Conservation (phyloP, 306 rosid species). For the Acacia melanoxylon region DNA sequence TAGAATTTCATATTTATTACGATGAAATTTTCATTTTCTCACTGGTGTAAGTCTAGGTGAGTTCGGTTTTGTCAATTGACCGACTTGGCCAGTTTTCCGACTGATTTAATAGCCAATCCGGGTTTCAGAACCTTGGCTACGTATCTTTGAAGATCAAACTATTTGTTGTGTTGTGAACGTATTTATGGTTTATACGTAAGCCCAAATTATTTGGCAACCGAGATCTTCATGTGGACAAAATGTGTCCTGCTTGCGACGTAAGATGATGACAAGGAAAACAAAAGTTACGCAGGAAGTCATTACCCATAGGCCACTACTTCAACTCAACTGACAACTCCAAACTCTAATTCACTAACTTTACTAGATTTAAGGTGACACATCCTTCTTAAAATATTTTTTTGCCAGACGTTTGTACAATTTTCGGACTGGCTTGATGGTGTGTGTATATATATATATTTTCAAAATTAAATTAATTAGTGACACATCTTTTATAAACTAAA, state of each 20-base stretch:
- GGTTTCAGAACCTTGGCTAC: not conserved
- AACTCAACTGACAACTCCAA: not conserved
- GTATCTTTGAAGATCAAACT: too few relatives aligned
- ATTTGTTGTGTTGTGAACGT: not conserved
- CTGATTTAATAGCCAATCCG: rapidly evolving
- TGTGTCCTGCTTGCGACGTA: not conserved
- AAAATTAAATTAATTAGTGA: not conserved
- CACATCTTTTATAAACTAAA: not conserved
- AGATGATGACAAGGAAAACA: not conserved
- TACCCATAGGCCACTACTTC: not conserved
- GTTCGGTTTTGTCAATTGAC: too few relatives aligned
- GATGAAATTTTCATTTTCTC: too few relatives aligned
- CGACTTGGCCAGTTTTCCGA: too few relatives aligned
- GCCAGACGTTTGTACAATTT: not conserved
- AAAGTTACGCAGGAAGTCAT: too few relatives aligned
- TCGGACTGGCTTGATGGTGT: not conserved
- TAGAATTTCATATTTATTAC: too few relatives aligned
- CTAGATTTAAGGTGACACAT: not conserved
- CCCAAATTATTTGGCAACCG: not conserved
- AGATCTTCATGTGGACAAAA: not conserved
- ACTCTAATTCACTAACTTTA: too few relatives aligned
- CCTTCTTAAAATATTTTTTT: not conserved
- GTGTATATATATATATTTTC: too few relatives aligned
- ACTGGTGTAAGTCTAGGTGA: too few relatives aligned
- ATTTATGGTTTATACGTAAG: not conserved